A percentile compares a stretch with the other conserved stretches of the same genome.
phyloP scores from a whole-genome alignment of 768 basidiomycete species.

The Dendrothele bispora region DNA sequence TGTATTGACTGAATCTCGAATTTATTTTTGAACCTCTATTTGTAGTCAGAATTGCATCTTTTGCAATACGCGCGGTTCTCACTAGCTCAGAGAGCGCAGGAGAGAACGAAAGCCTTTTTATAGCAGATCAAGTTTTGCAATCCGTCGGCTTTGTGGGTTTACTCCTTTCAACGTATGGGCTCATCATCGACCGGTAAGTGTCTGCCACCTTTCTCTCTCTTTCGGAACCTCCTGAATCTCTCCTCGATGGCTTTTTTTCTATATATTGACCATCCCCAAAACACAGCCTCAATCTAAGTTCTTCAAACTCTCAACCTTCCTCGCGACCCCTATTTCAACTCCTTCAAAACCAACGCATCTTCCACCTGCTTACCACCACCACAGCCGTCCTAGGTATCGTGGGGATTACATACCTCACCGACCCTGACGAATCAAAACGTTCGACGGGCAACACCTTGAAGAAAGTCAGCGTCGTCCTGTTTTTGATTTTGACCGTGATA shows the following conservation, averaged over 20 bases:
- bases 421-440: constrained; percentile 10
- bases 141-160: constrained; percentile 45
- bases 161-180: constrained; percentile 39
- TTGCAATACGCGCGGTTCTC: constrained; percentile 37
- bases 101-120: constrained; percentile 30
- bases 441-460: constrained; percentile 24
- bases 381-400: constrained; percentile 36
- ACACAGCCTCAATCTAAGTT: constrained; percentile 9
- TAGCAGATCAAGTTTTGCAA: constrained; percentile 38
- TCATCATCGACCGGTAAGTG: constrained; percentile 41
- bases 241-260: constrained; percentile 13
- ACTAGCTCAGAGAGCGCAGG: constrained; percentile 29
- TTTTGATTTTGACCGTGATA: constrained; percentile 34
- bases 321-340: constrained; percentile 9
- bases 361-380: constrained; percentile 25
- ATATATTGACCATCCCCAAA: too few relatives aligned
- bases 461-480: constrained; percentile 34
- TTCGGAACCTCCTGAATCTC: constrained; percentile 1
- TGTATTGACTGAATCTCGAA: not conserved
- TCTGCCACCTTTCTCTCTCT: not conserved
- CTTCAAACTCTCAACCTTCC: constrained; percentile 12
- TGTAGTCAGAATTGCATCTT: constrained; percentile 41
- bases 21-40: not conserved
- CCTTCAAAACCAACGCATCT: constrained; percentile 28
- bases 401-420: constrained; percentile 19